Evolutionary conservation across 2,329 filamentous ascomycete species (phyloP).

Genomic region (Colletotrichum truncatum): DNA sequence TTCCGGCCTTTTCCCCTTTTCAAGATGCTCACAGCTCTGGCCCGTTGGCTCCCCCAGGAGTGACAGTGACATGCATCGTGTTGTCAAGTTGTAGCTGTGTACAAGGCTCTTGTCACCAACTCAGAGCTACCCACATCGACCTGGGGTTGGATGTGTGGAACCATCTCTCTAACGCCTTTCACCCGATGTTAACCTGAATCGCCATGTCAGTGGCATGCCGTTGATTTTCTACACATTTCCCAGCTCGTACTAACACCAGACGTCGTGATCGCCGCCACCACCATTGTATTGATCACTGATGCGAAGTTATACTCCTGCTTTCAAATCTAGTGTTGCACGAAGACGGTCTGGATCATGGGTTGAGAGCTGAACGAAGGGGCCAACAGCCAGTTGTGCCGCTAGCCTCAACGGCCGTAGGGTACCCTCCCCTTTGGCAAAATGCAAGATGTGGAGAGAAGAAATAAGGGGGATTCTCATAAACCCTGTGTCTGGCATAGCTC

Average conservation of each 20-base stretch:
- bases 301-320: conserved; percentile 6
- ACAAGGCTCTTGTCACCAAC: conserved; percentile 17
- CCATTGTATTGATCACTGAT: conserved; percentile 6
- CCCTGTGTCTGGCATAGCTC: not conserved
- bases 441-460: not conserved
- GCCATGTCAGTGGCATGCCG: conserved; percentile 18
- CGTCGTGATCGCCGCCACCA: not conserved
- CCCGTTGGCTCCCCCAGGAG: conserved; percentile 8
- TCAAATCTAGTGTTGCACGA: conserved; percentile 22
- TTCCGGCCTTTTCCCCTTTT: conserved; percentile 8
- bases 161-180: not conserved
- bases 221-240: not conserved
- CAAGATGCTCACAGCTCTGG: conserved; percentile 5
- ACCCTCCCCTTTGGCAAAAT: not conserved
- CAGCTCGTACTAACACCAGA: not conserved
- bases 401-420: conserved; percentile 13
- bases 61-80: conserved; percentile 18
- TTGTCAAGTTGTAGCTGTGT: conserved; percentile 12
- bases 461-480: not conserved
- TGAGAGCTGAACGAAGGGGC: not conserved
- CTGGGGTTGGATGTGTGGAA: conserved; percentile 20
- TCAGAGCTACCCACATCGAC: not conserved
- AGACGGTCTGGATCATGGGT: conserved; percentile 28
- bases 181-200: not conserved
- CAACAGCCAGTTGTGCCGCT: conserved; percentile 9